Evolutionary conservation across 129 eudicot genomes (phyloP).

Genomic region (Flaveria sonorensis): DNA sequence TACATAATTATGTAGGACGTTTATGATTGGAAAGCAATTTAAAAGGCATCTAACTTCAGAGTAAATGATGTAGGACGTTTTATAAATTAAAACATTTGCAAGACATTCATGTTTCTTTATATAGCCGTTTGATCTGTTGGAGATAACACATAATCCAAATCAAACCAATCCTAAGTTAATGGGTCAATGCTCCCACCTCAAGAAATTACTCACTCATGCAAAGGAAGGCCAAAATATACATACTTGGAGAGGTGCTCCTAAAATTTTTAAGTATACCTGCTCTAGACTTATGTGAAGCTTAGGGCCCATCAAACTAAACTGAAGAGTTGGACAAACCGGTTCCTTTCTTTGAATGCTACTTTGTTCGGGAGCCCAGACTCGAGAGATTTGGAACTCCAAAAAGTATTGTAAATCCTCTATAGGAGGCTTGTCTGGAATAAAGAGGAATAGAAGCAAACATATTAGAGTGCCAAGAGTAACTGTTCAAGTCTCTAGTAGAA

Average conservation of each 20-base stretch:
- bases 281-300: constrained; percentile 87
- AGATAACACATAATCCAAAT: background rate
- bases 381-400: constrained; percentile 83
- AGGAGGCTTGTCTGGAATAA: constrained; percentile 77
- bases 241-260: background rate
- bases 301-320: constrained; percentile 96
- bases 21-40: background rate
- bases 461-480: background rate
- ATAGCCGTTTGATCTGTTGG: background rate
- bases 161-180: background rate
- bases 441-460: constrained; percentile 5
- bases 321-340: constrained; percentile 85
- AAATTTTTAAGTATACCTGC: constrained; percentile 54
- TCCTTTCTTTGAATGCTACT: constrained; percentile 82
- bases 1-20: background rate
- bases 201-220: background rate
- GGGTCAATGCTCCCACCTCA: background rate
- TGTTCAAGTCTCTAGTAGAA: background rate
- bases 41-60: too few species aligned
- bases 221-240: background rate
- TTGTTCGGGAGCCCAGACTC: constrained; percentile 93
- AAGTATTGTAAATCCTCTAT: constrained; percentile 92
- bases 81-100: background rate
- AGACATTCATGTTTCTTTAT: background rate
- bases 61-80: background rate